Evolutionary conservation across 2,329 filamentous ascomycete species (phyloP).

Genomic region (Paraphoma chrysanthemicola): DNA sequence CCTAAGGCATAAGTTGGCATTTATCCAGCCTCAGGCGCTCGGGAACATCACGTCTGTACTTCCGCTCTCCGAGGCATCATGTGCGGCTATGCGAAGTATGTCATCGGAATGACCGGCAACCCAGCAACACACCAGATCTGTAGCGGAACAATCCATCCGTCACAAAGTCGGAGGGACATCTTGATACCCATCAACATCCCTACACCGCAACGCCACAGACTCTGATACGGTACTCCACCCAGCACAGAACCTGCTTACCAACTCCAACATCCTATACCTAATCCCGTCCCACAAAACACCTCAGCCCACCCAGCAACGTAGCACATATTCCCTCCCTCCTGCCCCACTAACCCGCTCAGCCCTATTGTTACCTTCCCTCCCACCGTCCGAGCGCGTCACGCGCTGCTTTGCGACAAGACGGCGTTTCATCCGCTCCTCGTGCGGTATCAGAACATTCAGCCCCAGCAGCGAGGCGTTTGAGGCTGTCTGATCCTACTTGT

Average conservation of each 20-base stretch:
- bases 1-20: background rate
- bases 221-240: background rate
- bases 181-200: too few species aligned
- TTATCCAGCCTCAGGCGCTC: background rate
- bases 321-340: too few species aligned
- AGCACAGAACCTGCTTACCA: background rate
- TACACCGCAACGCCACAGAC: too few species aligned
- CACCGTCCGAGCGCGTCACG: background rate
- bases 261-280: too few species aligned
- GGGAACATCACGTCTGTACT: background rate
- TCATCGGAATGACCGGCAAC: too few species aligned
- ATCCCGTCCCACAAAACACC: background rate
- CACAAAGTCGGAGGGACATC: too few species aligned
- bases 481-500: slow-evolving; percentile 7
- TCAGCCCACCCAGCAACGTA: background rate
- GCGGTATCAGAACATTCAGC: slow-evolving; percentile 23
- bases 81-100: too few species aligned
- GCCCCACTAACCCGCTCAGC: background rate
- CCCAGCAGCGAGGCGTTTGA: slow-evolving; percentile 15
- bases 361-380: background rate
- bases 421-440: slow-evolving; percentile 30
- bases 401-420: slow-evolving; percentile 12
- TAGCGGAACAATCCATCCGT: too few species aligned
- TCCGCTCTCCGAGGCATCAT: background rate
- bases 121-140: too few species aligned